Percentiles rank a stretch among this genome's conserved stretches.
Evolutionary conservation across 1,284 basidiomycete species (phyloP).

Genomic region (Malassezia obtusa): DNA sequence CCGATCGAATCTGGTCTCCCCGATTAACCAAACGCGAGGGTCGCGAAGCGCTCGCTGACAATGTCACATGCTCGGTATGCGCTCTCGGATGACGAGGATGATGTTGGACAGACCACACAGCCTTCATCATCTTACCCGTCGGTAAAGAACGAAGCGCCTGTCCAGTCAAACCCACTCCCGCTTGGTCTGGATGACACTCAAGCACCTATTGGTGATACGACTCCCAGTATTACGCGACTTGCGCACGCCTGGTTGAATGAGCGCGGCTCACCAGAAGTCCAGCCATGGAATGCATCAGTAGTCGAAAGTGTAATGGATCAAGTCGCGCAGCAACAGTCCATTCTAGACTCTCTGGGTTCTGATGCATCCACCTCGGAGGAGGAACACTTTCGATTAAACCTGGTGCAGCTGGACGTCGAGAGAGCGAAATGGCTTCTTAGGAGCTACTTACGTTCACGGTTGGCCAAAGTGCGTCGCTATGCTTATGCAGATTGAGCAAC

Average conservation of each 20-base stretch:
- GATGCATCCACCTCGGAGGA: slow-evolving; percentile 30
- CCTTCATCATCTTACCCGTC: neutral
- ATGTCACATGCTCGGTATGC: slow-evolving; percentile 17
- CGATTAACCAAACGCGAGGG: neutral
- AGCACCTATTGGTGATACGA: neutral
- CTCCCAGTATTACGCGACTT: slow-evolving; percentile 4
- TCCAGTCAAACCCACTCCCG: neutral
- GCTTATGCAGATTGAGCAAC: slow-evolving; percentile 26
- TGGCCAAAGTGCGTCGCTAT: slow-evolving; percentile 21
- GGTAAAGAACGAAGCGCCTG: no score
- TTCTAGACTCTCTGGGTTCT: slow-evolving; percentile 23
- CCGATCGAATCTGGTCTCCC: neutral
- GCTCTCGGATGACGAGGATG: slow-evolving; percentile 13
- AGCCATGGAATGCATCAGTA: slow-evolving; percentile 11
- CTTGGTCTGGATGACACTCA: neutral
- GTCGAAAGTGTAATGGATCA: slow-evolving; percentile 18
- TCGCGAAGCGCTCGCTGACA: neutral
- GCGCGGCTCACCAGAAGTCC: slow-evolving; percentile 17
- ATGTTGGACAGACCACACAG: neutral
- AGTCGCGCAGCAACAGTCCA: slow-evolving; percentile 32
- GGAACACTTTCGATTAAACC: slow-evolving; percentile 37
- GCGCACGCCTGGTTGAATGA: slow-evolving; percentile 18
- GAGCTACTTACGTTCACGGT: slow-evolving; percentile 26
- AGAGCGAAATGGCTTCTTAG: slow-evolving; percentile 38
- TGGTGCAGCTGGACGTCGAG: slow-evolving; percentile 45